Percentiles rank a stretch among this genome's conserved stretches.
Evolutionary conservation across 2,329 filamentous ascomycete genomes (phyloP).

Genomic region (Trichoderma oligosporum): DNA sequence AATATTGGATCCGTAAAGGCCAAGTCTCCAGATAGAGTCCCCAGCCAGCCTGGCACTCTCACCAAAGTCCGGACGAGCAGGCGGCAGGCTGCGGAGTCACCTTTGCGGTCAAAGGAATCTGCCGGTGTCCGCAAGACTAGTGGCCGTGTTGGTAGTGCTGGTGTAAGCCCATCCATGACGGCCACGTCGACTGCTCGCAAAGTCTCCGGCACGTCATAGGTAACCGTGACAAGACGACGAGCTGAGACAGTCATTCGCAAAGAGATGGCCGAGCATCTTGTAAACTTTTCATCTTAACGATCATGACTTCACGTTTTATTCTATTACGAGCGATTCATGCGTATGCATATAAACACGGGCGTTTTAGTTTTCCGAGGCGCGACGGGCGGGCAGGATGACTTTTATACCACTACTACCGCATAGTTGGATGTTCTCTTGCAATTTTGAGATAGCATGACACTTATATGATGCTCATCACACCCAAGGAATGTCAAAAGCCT

Average conservation of each 20-base stretch:
- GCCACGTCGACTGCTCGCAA: constrained; percentile 49
- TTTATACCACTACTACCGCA: constrained; percentile 7
- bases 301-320: constrained; percentile 37
- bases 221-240: constrained; percentile 19
- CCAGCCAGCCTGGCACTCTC: constrained; percentile 53
- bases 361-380: constrained; percentile 30
- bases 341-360: constrained; percentile 45
- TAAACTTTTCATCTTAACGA: constrained; percentile 34
- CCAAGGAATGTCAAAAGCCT: neutral
- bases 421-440: constrained; percentile 12
- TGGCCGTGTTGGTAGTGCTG: constrained; percentile 60
- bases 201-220: constrained; percentile 44
- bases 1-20: constrained; percentile 61
- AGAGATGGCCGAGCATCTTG: constrained; percentile 16
- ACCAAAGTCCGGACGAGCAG: constrained; percentile 64
- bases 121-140: constrained; percentile 62
- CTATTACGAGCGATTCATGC: constrained; percentile 41
- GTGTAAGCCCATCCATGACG: constrained; percentile 40
- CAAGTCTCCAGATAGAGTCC: constrained; percentile 55
- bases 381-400: constrained; percentile 12
- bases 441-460: neutral
- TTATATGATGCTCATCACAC: neutral
- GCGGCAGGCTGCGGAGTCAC: constrained; percentile 45
- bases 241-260: constrained; percentile 1
- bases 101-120: constrained; percentile 49